Evolutionary conservation across 306 rosid genomes (phyloP), one percentile per base, ranked within the genome.

Genomic region (Hippophae rhamnoides): DNA sequence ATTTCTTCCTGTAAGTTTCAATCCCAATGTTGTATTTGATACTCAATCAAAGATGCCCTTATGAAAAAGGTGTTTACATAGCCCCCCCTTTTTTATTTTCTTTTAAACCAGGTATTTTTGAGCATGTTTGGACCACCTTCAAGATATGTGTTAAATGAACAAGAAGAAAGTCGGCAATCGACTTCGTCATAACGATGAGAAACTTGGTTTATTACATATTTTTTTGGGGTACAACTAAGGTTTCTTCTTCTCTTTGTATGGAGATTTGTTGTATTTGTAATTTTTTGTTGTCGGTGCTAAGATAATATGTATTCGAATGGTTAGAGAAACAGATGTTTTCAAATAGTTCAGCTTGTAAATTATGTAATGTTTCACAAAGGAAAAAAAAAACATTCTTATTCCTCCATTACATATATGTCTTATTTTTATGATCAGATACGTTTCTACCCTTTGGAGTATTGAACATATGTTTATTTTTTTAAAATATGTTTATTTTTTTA

Each of bases 91-190:
- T 7, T 41, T 26, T 18, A 46, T 51, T 45, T 50, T 60, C 63
- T 31, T 61, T 64, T 14, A 52, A 57, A 31, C 38, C 81, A 93
- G 99, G 99, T 93, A 58, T 73, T 80, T 18, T 69, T 93, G 72
- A 93, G 99, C 86, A 69, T 88, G 51, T 80, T 82, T 46, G 99
- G 99, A 72, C 99, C 97, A 44, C 97, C 99, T 56, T 93, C 99
- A 31, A 84, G 99, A 75, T 70, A 76, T 43, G 73, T 58, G 53
- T 62, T 46, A 10, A 38, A 44, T 3, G 95, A 92, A 64, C 89
- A 64, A 47, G 77, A 52, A 61, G 95, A 78, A 61, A 70, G 76
- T 62, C 76, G 70, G 54, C 65, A 84, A 18, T 75, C 95, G 65
- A 66, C 71, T 67, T 72, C 95, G 42, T 80, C 92, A 10, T 69